Percentiles rank a stretch among this genome's conserved stretches.
Conservation (phyloP, 805 yeast genomes). For the Kodamaea hsintzibuensis region DNA sequence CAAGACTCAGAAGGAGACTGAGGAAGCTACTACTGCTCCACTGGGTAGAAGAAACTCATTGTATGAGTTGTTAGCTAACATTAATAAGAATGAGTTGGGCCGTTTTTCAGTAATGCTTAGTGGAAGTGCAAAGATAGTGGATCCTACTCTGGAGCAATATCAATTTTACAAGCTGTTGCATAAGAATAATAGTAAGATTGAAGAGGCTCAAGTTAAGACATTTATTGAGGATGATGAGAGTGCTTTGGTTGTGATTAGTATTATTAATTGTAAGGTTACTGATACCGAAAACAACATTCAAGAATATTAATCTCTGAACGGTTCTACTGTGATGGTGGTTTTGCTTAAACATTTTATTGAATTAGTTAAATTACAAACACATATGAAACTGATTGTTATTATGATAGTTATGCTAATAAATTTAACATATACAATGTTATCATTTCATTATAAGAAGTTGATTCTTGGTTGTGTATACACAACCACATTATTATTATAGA, state of each 20-base stretch:
- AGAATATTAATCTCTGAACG: slow-evolving; percentile 27
- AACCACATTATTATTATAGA: no score
- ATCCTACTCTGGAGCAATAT: slow-evolving; percentile 41
- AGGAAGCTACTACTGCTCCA: slow-evolving; percentile 15
- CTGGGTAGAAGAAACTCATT: slow-evolving; percentile 20
- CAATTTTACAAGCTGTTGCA: slow-evolving; percentile 62
- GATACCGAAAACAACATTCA: slow-evolving; percentile 67
- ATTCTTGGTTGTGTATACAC: no score
- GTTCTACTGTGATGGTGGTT: no score
- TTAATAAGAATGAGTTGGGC: slow-evolving; percentile 79
- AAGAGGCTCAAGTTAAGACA: slow-evolving; percentile 58
- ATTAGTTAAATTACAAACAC: neutral
- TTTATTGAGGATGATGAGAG: slow-evolving; percentile 50
- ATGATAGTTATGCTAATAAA: neutral
- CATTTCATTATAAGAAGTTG: no score
- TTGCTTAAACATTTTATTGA: no score
- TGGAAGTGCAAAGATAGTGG: slow-evolving; percentile 65
- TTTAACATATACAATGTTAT: neutral
- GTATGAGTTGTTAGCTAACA: slow-evolving; percentile 59
- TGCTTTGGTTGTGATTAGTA: slow-evolving; percentile 63
- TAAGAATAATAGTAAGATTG: slow-evolving; percentile 65
- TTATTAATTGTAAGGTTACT: slow-evolving; percentile 73
- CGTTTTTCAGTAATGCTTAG: slow-evolving; percentile 79
- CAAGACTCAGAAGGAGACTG: slow-evolving; percentile 24
- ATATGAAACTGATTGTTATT: neutral